phyloP scores from a whole-genome alignment of 352 stramenopile genomes.

The Saprolegnia diclina region DNA sequence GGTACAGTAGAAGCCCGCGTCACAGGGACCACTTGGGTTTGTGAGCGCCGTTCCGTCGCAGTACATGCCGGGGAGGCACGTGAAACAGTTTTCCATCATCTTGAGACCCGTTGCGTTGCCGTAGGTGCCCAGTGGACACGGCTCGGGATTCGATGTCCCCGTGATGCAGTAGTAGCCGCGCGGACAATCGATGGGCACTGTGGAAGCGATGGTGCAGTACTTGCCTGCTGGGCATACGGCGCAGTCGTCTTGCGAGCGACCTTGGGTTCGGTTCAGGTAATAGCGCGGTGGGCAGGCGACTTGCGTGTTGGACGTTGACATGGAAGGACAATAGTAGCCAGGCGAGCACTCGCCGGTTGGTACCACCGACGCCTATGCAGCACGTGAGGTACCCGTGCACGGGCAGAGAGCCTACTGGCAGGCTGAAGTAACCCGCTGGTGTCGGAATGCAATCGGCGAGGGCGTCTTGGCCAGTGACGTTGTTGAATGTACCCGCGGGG shows the following conservation, averaged over 20 bases:
- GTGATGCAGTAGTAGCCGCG: constrained; percentile 85
- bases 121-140: constrained; percentile 88
- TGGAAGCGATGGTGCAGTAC: constrained; percentile 60
- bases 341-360: constrained; percentile 54
- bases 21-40: constrained; percentile 64
- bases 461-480: constrained; percentile 64
- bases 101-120: constrained; percentile 67
- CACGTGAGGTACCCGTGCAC: background rate
- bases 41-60: constrained; percentile 84
- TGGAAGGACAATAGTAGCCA: constrained; percentile 29
- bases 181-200: constrained; percentile 62
- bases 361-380: constrained; percentile 36
- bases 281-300: constrained; percentile 71
- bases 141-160: constrained; percentile 58
- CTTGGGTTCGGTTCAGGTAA: constrained; percentile 59
- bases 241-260: constrained; percentile 65
- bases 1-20: constrained; percentile 89
- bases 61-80: constrained; percentile 86
- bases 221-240: constrained; percentile 57
- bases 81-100: constrained; percentile 77
- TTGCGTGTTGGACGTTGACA: constrained; percentile 43
- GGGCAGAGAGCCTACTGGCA: constrained; percentile 30
- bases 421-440: constrained; percentile 59
- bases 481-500: constrained; percentile 79
- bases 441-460: constrained; percentile 70